Conservation (phyloP, 2,329 filamentous ascomycete species). For the Neonectria punicea region DNA sequence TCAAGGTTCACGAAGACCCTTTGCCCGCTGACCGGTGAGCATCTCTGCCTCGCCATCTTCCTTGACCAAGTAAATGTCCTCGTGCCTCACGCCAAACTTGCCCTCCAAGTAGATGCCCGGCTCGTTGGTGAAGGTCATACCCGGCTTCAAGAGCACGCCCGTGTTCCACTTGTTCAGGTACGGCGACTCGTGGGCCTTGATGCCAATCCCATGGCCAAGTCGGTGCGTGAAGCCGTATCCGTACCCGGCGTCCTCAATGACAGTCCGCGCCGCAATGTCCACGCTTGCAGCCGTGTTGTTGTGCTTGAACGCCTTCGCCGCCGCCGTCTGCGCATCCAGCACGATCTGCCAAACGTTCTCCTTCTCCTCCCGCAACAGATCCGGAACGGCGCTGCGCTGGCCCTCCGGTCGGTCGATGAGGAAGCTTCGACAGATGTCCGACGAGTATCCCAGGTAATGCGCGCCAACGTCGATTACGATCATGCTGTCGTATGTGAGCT, state of each 20-base stretch:
- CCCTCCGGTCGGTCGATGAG: constrained; percentile 54
- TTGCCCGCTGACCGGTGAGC: constrained; percentile 63
- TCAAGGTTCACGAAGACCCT: constrained; percentile 63
- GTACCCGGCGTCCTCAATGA: constrained; percentile 69
- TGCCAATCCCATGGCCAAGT: constrained; percentile 72
- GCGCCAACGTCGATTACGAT: constrained; percentile 72
- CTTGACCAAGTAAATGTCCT: constrained; percentile 69
- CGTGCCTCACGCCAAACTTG: constrained; percentile 70
- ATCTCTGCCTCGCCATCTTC: constrained; percentile 64
- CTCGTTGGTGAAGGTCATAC: constrained; percentile 73
- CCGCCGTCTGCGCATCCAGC: constrained; percentile 69
- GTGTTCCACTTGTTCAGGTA: constrained; percentile 72
- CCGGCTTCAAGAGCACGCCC: constrained; percentile 56
- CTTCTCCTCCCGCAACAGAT: constrained; percentile 57
- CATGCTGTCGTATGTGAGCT: constrained; percentile 64
- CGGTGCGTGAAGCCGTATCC: constrained; percentile 69
- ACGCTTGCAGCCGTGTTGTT: constrained; percentile 67
- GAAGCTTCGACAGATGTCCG: constrained; percentile 72
- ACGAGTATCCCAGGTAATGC: constrained; percentile 71
- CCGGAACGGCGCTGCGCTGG: constrained; percentile 8
- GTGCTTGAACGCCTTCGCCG: constrained; percentile 59
- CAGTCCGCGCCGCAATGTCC: constrained; percentile 67
- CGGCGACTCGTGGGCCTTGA: constrained; percentile 73
- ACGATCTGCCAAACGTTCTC: constrained; percentile 69
- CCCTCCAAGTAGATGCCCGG: constrained; percentile 70